A percentile compares a stretch with the other conserved stretches of the same genome.
phyloP scores from a whole-genome alignment of 148 eudicot species.

The Rhododendron molle region DNA sequence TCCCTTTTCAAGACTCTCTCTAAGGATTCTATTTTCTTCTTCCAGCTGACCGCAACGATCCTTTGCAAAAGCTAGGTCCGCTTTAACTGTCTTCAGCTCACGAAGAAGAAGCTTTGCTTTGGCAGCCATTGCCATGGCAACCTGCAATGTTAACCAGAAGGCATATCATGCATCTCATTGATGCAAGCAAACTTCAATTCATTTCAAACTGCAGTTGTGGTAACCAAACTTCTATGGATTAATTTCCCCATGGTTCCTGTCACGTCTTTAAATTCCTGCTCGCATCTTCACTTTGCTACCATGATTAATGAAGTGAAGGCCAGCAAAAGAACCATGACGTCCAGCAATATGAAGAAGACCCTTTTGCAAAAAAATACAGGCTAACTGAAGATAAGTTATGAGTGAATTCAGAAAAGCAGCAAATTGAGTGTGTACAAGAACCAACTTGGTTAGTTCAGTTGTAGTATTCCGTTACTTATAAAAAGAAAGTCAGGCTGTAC shows the following conservation, averaged over 20 bases:
- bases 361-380: conserved; percentile 1
- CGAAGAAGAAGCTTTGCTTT: conserved; percentile 81
- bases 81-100: conserved; percentile 86
- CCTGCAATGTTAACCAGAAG: conserved; percentile 39
- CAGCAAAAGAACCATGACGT: background rate
- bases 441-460: background rate
- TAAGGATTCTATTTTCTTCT: conserved; percentile 69
- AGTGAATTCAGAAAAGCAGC: background rate
- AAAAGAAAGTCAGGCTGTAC: conserved; percentile 4
- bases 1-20: conserved; percentile 69
- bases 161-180: conserved; percentile 20
- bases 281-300: background rate
- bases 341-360: background rate
- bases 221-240: background rate
- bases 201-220: background rate
- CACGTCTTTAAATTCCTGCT: background rate
- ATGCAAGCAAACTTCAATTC: background rate
- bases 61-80: conserved; percentile 87
- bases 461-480: background rate
- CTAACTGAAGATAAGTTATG: background rate
- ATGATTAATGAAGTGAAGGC: background rate
- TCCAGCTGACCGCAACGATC: conserved; percentile 89
- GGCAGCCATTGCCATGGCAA: conserved; percentile 89
- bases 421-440: background rate
- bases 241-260: background rate